Evolutionary conservation across 2,329 filamentous ascomycete genomes (phyloP).

Genomic region (Cladosporium velox): DNA sequence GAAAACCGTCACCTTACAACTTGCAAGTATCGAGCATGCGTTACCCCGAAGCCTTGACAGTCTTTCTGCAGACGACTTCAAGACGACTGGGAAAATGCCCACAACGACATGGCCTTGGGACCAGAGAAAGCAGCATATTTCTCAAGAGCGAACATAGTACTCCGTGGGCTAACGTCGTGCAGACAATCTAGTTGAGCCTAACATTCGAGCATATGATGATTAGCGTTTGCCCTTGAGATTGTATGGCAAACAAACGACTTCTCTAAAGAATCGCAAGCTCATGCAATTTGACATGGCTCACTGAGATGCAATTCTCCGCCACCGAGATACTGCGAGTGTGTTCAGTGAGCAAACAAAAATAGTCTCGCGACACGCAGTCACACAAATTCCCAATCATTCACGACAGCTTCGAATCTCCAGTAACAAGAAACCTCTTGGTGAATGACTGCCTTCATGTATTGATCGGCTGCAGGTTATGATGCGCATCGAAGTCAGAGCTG

Average conservation of each 20-base stretch:
- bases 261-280: neutral
- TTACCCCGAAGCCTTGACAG: too few relatives aligned
- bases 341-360: neutral
- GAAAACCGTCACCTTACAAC: too few relatives aligned
- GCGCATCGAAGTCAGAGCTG: neutral
- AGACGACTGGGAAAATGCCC: too few relatives aligned
- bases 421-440: neutral
- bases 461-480: neutral
- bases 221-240: neutral
- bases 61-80: too few relatives aligned
- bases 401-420: neutral
- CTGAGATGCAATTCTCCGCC: too few relatives aligned
- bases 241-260: neutral
- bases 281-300: neutral
- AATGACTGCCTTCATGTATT: neutral
- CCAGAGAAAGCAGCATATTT: too few relatives aligned
- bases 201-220: neutral
- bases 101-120: too few relatives aligned
- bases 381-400: neutral
- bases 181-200: too few relatives aligned
- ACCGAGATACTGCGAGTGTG: neutral
- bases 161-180: too few relatives aligned
- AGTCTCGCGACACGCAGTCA: neutral
- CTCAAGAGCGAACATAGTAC: too few relatives aligned
- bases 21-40: too few relatives aligned